Base-by-base conservation (phyloP, 352 stramenopile genomes). In the Aphanomyces astaci region DNA sequence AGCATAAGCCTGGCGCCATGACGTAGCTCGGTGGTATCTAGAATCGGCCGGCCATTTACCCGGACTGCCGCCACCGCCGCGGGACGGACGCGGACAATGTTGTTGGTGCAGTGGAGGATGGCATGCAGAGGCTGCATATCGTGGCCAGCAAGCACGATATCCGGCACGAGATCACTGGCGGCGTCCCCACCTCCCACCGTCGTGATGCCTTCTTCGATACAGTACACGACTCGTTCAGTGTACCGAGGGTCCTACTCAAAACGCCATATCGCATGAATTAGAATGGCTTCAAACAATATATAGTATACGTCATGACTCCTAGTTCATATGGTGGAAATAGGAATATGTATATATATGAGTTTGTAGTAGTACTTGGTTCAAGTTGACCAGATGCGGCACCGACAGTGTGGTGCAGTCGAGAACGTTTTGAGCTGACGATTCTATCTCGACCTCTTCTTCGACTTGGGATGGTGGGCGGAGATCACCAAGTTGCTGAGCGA, bases 181-280 rank as follows among this genome's bases (percentile, higher is more conserved):
- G 19, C 25, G n/a, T 67, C 60, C 17, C 48, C 27, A 25, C 3
- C 22, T 9, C 60, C 60, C 17, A 67, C 39, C 2, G 60, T 67
- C 17, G 60, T 67, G 19, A 67, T 45, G 48, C 60, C 60, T 46
- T 43, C 60, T 39, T 67, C 60, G n/a, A 67, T 30, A 39, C 60
- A 67, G 19, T 67, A 59, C 19, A 59, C 27, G 15, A 27, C 45
- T 22, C 24, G 55, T 59, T 67, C 60, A 2, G 60, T 67, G 28
- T 55, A 67, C 60, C 28, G 5, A 5, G 60, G 60, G 28, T 67
- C 60, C 60, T 66, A 59, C 10, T 57, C 24, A n/a, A n/a, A n/a
- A 15, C 28, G 17, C 9, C 9, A n/a, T n/a, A n/a, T n/a, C n/a
- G n/a, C n/a, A n/a, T n/a, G n/a, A n/a, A n/a, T n/a, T n/a, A n/a